Percentiles rank a stretch among this genome's conserved stretches.
Conservation (phyloP, 345 rosid species). For the Dovyalis caffra region DNA sequence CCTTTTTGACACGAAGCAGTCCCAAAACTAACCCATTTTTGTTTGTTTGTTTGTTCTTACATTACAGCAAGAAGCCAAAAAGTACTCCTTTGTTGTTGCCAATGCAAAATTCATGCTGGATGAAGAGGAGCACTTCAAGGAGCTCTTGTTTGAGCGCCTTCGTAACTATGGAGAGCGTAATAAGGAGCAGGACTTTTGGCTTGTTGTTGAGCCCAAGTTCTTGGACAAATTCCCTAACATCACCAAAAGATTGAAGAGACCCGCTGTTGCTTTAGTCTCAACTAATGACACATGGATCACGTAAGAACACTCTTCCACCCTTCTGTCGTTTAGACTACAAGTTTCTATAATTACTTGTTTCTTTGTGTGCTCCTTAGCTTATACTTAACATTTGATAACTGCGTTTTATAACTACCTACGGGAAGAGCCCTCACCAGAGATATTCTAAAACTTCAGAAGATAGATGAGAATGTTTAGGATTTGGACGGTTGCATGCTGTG, state of each 20-base stretch:
- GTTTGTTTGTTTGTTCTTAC: too few species aligned
- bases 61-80: constrained; percentile 39
- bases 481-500: neutral
- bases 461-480: neutral
- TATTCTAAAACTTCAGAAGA: neutral
- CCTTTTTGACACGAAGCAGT: neutral
- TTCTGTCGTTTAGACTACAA: too few species aligned
- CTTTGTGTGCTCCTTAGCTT: neutral
- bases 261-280: constrained; percentile 95
- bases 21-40: neutral
- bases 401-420: neutral
- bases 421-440: neutral
- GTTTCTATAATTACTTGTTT: neutral
- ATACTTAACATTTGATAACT: neutral
- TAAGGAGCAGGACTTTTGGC: constrained; percentile 81
- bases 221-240: constrained; percentile 77
- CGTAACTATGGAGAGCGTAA: constrained; percentile 66
- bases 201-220: constrained; percentile 90
- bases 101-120: constrained; percentile 96
- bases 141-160: constrained; percentile 74
- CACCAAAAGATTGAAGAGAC: constrained; percentile 74
- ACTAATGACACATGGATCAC: constrained; percentile 95
- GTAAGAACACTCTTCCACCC: constrained; percentile 37
- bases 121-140: constrained; percentile 95
- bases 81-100: constrained; percentile 75